Evolutionary conservation across 73 alveolate genomes (phyloP), one percentile per base, ranked within the genome.

Genomic region (Durusdinium trenchii): DNA sequence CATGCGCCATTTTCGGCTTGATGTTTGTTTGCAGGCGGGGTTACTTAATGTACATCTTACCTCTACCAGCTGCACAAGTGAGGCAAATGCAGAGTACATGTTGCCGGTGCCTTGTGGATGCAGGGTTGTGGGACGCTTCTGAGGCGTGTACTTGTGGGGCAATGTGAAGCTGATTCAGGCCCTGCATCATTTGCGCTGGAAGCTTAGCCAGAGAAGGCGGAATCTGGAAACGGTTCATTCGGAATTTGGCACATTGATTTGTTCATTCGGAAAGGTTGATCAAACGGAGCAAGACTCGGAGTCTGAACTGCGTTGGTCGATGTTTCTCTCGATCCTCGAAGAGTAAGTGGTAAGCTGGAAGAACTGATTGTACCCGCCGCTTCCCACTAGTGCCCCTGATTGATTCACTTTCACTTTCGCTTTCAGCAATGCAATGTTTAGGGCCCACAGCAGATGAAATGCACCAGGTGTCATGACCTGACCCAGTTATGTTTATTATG

Each of bases 151-250:
- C 57, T 46, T 91, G 60, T 91, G 90, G 75, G 98, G 78, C 78
- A 91, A 91, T 32, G 98, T 91, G 50, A 76, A 91, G 98, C 67
- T 91, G 90, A 50, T 91, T 76, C 67, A 67, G 7, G 98, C 90
- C 36, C 57, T 91, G 54, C 98, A 91, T 36, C 98, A 71, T 57
- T 47, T 91, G 76, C 98, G 98, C 36, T 42, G 30, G 43, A 18
- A 61, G 64, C n/a, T n/a, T n/a, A n/a, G n/a, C n/a, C n/a, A n/a
- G n/a, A n/a, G n/a, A n/a, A n/a, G n/a, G n/a, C n/a, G n/a, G n/a
- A n/a, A n/a, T n/a, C n/a, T n/a, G n/a, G n/a, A n/a, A n/a, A n/a
- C n/a, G n/a, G n/a, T n/a, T n/a, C n/a, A n/a, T n/a, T n/a, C n/a
- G n/a, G n/a, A n/a, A n/a, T n/a, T n/a, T n/a, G n/a, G n/a, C n/a